These are phyloP conservation scores for Colletotrichum tanaceti DNA, from an alignment of 2,329 filamentous ascomycete genomes.

Conservation along the genomic window DNA sequence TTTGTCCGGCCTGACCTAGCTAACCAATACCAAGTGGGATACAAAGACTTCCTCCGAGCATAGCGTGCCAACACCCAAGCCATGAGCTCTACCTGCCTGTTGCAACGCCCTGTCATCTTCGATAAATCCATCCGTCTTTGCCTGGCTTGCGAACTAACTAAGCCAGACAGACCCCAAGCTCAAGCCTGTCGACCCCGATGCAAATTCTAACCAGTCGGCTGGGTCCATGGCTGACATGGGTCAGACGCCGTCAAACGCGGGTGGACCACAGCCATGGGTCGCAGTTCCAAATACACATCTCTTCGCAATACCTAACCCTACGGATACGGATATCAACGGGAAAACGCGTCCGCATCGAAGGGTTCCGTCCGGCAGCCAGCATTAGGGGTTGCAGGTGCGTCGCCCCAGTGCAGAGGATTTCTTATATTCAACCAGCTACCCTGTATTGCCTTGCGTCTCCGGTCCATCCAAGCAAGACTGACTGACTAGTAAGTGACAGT, in stretches of 20 bases:
- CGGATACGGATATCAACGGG: slow-evolving; percentile 8
- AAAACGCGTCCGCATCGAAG: neutral
- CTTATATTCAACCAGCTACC: neutral
- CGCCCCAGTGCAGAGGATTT: neutral
- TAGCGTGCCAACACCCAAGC: neutral
- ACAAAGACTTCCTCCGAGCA: slow-evolving; percentile 16
- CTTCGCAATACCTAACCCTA: slow-evolving; percentile 15
- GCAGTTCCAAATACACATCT: neutral
- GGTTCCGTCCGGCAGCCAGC: neutral
- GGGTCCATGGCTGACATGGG: slow-evolving; percentile 21
- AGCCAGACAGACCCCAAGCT: neutral
- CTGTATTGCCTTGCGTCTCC: neutral
- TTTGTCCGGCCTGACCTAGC: neutral
- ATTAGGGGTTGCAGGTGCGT: neutral
- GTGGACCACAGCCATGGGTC: neutral
- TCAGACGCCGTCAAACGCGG: neutral
- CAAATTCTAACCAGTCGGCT: slow-evolving; percentile 12
- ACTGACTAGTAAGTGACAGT: neutral
- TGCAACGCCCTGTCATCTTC: neutral
- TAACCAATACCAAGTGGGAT: neutral
- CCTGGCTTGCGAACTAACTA: neutral
- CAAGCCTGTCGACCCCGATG: neutral
- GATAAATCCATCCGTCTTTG: neutral
- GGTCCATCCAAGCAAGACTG: neutral
- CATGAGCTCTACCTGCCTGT: neutral